Base-by-base conservation (phyloP, 2,329 filamentous ascomycete genomes). In the Colletotrichum australisinense region DNA sequence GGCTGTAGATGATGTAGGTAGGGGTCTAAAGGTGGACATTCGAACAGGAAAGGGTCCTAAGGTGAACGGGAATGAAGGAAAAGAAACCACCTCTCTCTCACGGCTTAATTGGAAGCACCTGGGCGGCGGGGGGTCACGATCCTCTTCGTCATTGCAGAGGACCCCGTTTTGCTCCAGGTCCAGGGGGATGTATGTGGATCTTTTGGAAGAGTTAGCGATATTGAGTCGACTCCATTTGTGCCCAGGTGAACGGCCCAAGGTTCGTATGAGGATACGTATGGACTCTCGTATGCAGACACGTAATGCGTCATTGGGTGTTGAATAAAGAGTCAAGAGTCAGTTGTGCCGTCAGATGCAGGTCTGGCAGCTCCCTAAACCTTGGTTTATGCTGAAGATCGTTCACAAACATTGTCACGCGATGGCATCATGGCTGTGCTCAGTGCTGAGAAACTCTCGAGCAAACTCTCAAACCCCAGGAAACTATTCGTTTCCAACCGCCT, bases 1-100 rank as follows among this genome's bases (percentile, higher is more conserved):
- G 32, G 65, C 49, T 58, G 62, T 42, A 62, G 67, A 70, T 64
- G 63, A 63, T 60, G 70, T 73, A 73, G 60, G 70, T 67, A 49
- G 42, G 42, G 42, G 42, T 49, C 56, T 57, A 63, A 65, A 65
- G 63, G 63, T 64, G 63, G 63, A 35, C 60, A 63, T 63, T 16
- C 22, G 42, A 7, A 52, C 28, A 6, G 65, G 58, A 53, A 35
- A 26, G 5, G 35, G 19, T 49, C 42, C 42, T 19, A 11, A 64
- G 58, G 53, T 64, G 53, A 49, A 70, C 55, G 70, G 66, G 30
- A 58, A 55, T 26, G 63, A 70, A 42, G 38, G 60, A 60, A 56
- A 64, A 65, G 67, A 32, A 60, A 65, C 49, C 19, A 49, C 42
- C 42, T 22, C 42, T 49, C 19, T 49, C 63, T 7, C 52, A 24